phyloP scores from a whole-genome alignment of 345 rosid species.

The Melaleuca quinquenervia region DNA sequence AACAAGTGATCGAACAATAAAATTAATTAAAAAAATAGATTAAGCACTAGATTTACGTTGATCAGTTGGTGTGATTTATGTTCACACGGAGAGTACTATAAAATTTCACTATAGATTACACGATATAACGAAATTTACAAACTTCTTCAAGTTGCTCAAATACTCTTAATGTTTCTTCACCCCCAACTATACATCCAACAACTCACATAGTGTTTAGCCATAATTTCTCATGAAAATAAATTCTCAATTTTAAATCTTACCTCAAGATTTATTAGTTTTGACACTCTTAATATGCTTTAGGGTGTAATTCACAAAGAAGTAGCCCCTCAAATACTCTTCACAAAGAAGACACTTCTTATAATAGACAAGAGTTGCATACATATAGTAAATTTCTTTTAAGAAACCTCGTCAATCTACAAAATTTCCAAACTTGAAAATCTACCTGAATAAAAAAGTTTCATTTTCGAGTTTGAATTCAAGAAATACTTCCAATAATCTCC shows the following conservation, averaged over 20 bases:
- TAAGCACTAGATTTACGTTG: neutral
- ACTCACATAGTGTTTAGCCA: neutral
- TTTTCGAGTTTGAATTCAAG: neutral
- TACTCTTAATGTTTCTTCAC: fast-evolving
- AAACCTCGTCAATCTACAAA: neutral
- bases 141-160: fast-evolving
- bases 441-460: neutral
- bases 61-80: neutral
- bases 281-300: neutral
- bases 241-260: neutral
- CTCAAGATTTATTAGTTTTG: neutral
- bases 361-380: neutral
- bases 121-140: fast-evolving
- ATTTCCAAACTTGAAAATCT: neutral
- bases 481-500: too few species aligned
- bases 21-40: neutral
- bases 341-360: neutral
- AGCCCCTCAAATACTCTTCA: neutral
- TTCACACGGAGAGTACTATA: fast-evolving
- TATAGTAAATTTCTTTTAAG: neutral
- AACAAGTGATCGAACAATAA: too few species aligned
- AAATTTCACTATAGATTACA: fast-evolving
- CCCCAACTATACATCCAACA: fast-evolving
- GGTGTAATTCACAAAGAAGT: neutral
- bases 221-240: too few species aligned